These are phyloP conservation scores for Peronospora destructor DNA, from an alignment of 352 stramenopile species.

Conservation along the genomic window DNA sequence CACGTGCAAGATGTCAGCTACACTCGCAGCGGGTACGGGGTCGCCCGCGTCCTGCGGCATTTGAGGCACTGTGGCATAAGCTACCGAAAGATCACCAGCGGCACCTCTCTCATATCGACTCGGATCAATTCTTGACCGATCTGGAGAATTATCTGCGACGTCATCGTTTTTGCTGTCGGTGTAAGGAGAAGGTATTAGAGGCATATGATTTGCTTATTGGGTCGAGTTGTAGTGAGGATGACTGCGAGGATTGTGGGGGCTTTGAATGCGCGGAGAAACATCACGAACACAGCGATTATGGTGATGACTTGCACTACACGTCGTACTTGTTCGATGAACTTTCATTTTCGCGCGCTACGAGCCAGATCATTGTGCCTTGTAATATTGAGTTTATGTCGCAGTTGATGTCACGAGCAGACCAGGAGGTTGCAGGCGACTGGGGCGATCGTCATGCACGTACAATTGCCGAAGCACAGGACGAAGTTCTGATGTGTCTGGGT, in stretches of 20 bases:
- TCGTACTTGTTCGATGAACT: constrained; percentile 85
- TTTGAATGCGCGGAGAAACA: constrained; percentile 74
- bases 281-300: constrained; percentile 66
- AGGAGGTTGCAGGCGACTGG: constrained; percentile 79
- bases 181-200: constrained; percentile 85
- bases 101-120: constrained; percentile 81
- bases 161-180: constrained; percentile 83
- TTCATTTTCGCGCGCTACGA: constrained; percentile 70
- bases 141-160: constrained; percentile 77
- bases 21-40: constrained; percentile 69
- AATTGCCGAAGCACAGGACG: constrained; percentile 79
- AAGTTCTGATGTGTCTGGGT: constrained; percentile 79
- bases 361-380: constrained; percentile 77
- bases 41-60: constrained; percentile 61
- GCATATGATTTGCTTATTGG: constrained; percentile 82
- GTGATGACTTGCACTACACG: constrained; percentile 79
- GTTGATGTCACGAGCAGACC: constrained; percentile 75
- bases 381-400: constrained; percentile 84
- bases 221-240: constrained; percentile 78
- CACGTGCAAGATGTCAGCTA: constrained; percentile 61
- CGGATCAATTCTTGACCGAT: constrained; percentile 81
- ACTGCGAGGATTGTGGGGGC: constrained; percentile 77
- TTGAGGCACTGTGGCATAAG: constrained; percentile 74
- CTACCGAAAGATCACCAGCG: constrained; percentile 70
- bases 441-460: constrained; percentile 76